Evolutionary conservation across 2,329 filamentous ascomycete genomes (phyloP).

Genomic region (Dissoconium aciculare): DNA sequence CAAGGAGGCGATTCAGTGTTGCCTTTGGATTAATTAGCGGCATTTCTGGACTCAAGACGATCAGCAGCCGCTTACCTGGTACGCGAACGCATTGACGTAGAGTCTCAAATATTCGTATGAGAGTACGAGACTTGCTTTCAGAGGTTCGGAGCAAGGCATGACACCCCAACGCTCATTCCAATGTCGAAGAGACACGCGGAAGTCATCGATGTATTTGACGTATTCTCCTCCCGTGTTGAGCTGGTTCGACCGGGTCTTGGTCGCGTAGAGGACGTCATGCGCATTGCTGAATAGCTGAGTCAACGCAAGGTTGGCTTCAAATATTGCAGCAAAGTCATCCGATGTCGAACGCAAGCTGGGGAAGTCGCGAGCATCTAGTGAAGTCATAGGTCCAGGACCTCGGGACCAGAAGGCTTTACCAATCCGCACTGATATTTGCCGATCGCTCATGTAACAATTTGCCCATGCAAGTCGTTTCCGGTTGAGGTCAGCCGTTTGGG

Average conservation of each 20-base stretch:
- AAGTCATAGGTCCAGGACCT: slow-evolving; percentile 22
- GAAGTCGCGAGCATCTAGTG: slow-evolving; percentile 20
- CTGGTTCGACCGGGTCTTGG: slow-evolving; percentile 21
- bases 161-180: slow-evolving; percentile 22
- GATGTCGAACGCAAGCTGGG: slow-evolving; percentile 17
- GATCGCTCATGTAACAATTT: slow-evolving; percentile 22
- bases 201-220: slow-evolving; percentile 24
- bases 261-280: slow-evolving; percentile 23
- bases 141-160: slow-evolving; percentile 32
- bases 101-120: slow-evolving; percentile 51
- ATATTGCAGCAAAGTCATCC: slow-evolving; percentile 22
- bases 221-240: slow-evolving; percentile 23
- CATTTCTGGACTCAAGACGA: too few relatives aligned
- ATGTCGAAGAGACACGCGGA: slow-evolving; percentile 19
- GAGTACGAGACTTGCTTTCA: slow-evolving; percentile 46
- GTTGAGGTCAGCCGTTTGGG: slow-evolving; percentile 18
- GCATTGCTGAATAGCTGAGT: slow-evolving; percentile 24
- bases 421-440: slow-evolving; percentile 22
- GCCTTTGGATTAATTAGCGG: too few relatives aligned
- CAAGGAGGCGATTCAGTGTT: slow-evolving; percentile 19
- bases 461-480: slow-evolving; percentile 22
- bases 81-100: slow-evolving; percentile 53
- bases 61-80: slow-evolving; percentile 38
- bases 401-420: slow-evolving; percentile 24
- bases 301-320: slow-evolving; percentile 22